Evolutionary conservation across 2,329 filamentous ascomycete species (phyloP).

Genomic region (Cladosporium oxysporum): DNA sequence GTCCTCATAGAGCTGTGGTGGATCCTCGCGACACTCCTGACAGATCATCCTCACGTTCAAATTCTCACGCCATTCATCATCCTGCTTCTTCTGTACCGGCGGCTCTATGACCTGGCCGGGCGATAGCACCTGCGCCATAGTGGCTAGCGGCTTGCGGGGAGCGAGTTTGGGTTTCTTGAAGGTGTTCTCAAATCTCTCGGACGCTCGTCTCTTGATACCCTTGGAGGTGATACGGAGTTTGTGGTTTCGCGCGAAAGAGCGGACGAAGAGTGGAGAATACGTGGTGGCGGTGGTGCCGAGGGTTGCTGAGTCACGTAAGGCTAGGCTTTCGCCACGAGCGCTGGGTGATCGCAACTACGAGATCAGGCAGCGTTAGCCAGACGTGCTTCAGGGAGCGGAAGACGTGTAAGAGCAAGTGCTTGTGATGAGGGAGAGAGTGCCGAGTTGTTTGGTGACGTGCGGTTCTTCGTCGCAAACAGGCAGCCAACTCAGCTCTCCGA

Average conservation of each 20-base stretch:
- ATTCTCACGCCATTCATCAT: conserved; percentile 71
- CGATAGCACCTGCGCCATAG: conserved; percentile 42
- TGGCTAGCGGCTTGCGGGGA: conserved; percentile 34
- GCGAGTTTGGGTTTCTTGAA: conserved; percentile 26
- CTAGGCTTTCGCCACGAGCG: conserved; percentile 20
- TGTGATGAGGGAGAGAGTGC: conserved; percentile 4
- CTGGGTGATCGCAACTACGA: conserved; percentile 20
- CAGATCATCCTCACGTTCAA: conserved; percentile 84
- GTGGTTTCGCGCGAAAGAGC: conserved; percentile 50
- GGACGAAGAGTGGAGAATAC: conserved; percentile 72
- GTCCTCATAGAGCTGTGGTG: conserved; percentile 92
- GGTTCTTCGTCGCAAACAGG: conserved; percentile 10
- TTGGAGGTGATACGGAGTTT: conserved; percentile 47
- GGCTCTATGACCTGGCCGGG: conserved; percentile 47
- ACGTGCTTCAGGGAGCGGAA: conserved; percentile 16
- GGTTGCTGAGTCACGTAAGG: conserved; percentile 16
- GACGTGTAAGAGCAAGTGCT: conserved; percentile 3
- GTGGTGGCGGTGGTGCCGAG: conserved; percentile 33
- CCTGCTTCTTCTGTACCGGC: conserved; percentile 35
- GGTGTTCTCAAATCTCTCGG: conserved; percentile 38
- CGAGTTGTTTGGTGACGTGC: conserved; percentile 19
- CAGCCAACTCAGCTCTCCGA: conserved; percentile 28
- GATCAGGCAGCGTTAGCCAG: conserved; percentile 16
- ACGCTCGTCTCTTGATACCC: conserved; percentile 47
- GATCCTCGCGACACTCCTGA: conserved; percentile 84